Conservation (phyloP, 108 stramenopile genomes). For the Cyclostephanos tholiformis region DNA sequence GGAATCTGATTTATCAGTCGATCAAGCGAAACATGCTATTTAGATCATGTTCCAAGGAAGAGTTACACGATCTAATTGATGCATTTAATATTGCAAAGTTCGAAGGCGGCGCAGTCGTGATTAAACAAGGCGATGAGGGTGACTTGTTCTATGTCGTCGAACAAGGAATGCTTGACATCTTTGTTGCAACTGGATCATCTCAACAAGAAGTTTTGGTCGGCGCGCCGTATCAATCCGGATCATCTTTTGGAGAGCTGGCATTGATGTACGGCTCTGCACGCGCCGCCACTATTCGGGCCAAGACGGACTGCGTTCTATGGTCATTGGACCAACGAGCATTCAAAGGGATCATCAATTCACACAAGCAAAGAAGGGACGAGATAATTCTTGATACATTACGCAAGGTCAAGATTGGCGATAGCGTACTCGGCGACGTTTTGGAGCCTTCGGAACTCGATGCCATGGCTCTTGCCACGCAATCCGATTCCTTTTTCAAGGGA, state of each 20-base stretch:
- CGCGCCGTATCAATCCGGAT: slow-evolving; percentile 58
- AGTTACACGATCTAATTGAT: slow-evolving; percentile 73
- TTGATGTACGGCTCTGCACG: slow-evolving; percentile 89
- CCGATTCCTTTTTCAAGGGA: slow-evolving; percentile 70
- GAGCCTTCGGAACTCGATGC: slow-evolving; percentile 62
- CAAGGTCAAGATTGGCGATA: slow-evolving; percentile 70
- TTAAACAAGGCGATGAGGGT: slow-evolving; percentile 82
- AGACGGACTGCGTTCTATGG: slow-evolving; percentile 72
- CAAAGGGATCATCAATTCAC: slow-evolving; percentile 73
- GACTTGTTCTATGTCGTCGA: slow-evolving; percentile 83
- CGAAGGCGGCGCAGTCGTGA: slow-evolving; percentile 53
- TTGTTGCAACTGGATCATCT: slow-evolving; percentile 35
- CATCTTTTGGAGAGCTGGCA: slow-evolving; percentile 79
- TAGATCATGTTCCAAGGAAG: slow-evolving; percentile 58
- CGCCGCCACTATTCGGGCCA: slow-evolving; percentile 88
- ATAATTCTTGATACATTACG: slow-evolving; percentile 72
- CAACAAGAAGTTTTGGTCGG: slow-evolving; percentile 53
- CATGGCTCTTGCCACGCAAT: slow-evolving; percentile 68
- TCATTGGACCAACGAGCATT: slow-evolving; percentile 86
- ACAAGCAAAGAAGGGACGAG: slow-evolving; percentile 65
- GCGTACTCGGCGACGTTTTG: slow-evolving; percentile 64
- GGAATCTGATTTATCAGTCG: slow-evolving; percentile 64
- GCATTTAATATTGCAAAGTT: slow-evolving; percentile 64
- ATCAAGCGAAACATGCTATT: slow-evolving; percentile 77
- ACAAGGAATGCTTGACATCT: slow-evolving; percentile 58